phyloP scores from a whole-genome alignment of 352 stramenopile genomes.

The Bremia lactucae region DNA sequence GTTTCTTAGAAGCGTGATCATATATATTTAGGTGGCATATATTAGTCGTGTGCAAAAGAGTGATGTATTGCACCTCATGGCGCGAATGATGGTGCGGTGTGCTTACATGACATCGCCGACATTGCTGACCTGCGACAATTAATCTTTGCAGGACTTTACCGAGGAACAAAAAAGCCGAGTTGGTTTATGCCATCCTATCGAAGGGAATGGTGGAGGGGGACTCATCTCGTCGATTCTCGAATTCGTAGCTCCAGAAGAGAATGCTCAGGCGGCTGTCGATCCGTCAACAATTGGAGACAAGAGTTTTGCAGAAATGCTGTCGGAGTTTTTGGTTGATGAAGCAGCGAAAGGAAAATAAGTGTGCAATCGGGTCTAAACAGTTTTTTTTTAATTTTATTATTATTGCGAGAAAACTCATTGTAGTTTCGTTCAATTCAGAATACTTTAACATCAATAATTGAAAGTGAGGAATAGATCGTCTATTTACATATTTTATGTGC shows the following conservation, averaged over 20 bases:
- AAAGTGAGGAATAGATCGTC: too few species aligned
- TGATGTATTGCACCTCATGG: conserved; percentile 61
- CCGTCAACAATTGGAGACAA: conserved; percentile 41
- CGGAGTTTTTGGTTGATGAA: conserved; percentile 57
- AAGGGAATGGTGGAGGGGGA: conserved; percentile 52
- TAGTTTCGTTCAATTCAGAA: too few species aligned
- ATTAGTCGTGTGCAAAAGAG: conserved; percentile 57
- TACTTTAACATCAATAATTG: too few species aligned
- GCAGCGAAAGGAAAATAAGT: conserved; percentile 18
- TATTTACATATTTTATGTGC: too few species aligned
- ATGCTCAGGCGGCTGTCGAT: conserved; percentile 5
- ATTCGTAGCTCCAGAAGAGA: conserved; percentile 25
- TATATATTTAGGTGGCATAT: conserved; percentile 49
- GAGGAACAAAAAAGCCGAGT: conserved; percentile 63
- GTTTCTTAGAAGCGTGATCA: not conserved
- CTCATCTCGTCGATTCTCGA: conserved; percentile 60
- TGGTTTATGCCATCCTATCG: conserved; percentile 34
- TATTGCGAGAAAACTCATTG: too few species aligned
- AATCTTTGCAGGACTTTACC: conserved; percentile 30
- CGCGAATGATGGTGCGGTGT: conserved; percentile 54
- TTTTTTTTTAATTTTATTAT: too few species aligned
- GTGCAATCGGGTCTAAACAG: too few species aligned
- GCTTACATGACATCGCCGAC: too few species aligned
- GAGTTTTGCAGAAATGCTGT: conserved; percentile 61
- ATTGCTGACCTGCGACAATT: not conserved